Evolutionary conservation across 2,329 filamentous ascomycete species (phyloP), one percentile per base, ranked within the genome.

Genomic region (Pseudogymnoascus sp.): DNA sequence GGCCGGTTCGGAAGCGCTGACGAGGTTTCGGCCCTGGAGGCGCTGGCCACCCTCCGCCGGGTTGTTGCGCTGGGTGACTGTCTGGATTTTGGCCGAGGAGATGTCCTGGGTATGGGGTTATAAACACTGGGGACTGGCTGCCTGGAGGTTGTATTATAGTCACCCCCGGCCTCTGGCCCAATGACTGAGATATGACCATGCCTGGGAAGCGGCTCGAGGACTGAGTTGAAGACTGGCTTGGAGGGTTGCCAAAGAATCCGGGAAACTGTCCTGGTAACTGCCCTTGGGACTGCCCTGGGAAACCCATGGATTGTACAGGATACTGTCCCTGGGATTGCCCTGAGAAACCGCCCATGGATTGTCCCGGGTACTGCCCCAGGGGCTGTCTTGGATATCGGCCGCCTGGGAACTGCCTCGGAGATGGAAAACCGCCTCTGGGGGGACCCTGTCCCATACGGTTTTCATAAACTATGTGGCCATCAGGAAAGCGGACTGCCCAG

Each of bases 401-500:
- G 28, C 28, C 50, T 57, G 50, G 28, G 28, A 33, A 35, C 11
- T 35, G 50, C 11, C 28, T 21, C 50, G n/a, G 28, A 57, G 50
- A 17, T 19, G 26, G 50, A 57, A 35, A 57, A 28, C 50, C 50
- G 35, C n/a, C 50, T 4, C 50, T n/a, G 17, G 50, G 28, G 28
- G 50, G 26, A 0, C 50, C 17, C 17, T 57, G 50, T 15, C 50
- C 50, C 50, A 57, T 33, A 57, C 50, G 50, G 17, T 33, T 57
- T 19, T 33, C 50, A 19, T 57, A 35, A 33, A 57, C 17, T 57
- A 57, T 57, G 10, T 13, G 26, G 28, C 28, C 50, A 57, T 57
- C 50, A 35, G 50, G 50, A 33, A 33, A 57, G 50, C 50, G 50
- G n/a, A 57, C 50, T 33, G 50, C 50, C 50, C 50, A 57, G 15